Percentiles rank a stretch among this genome's conserved stretches.
Evolutionary conservation across 1,284 basidiomycete genomes (phyloP).

Genomic region (Tetrapyrgos nigripes): DNA sequence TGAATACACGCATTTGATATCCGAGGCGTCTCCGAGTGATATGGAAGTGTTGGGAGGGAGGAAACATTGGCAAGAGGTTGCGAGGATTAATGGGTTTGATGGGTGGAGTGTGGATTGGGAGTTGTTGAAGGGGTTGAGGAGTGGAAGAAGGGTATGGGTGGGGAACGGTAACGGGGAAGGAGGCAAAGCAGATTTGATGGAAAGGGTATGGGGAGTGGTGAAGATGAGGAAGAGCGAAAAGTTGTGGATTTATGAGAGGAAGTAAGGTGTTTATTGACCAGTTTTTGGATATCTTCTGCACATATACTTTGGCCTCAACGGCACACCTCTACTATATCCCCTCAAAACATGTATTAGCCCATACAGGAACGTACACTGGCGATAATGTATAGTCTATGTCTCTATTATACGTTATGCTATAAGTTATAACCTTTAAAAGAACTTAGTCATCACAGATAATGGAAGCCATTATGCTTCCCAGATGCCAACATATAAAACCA

Average conservation of each 20-base stretch:
- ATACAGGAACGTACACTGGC: neutral
- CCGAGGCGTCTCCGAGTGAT: slow-evolving; percentile 42
- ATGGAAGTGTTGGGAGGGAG: slow-evolving; percentile 1
- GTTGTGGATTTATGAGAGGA: slow-evolving; percentile 13
- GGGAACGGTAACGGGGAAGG: neutral
- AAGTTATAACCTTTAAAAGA: neutral
- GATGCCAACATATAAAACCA: neutral
- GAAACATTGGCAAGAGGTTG: slow-evolving; percentile 32
- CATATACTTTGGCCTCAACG: too few species aligned
- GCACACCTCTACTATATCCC: neutral
- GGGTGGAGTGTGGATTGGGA: slow-evolving; percentile 47
- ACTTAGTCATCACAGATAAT: too few species aligned
- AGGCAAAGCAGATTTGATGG: neutral
- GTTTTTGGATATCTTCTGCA: too few species aligned
- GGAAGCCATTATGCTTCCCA: too few species aligned
- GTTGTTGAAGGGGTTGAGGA: slow-evolving; percentile 16
- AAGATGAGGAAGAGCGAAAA: neutral
- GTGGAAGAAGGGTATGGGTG: neutral
- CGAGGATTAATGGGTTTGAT: slow-evolving; percentile 54
- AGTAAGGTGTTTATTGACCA: neutral
- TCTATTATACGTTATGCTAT: neutral
- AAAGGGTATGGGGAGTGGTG: neutral
- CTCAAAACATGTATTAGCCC: neutral
- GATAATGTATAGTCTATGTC: neutral
- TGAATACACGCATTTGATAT: slow-evolving; percentile 67